Conservation (phyloP, 306 rosid genomes). For the Rosa persica region DNA sequence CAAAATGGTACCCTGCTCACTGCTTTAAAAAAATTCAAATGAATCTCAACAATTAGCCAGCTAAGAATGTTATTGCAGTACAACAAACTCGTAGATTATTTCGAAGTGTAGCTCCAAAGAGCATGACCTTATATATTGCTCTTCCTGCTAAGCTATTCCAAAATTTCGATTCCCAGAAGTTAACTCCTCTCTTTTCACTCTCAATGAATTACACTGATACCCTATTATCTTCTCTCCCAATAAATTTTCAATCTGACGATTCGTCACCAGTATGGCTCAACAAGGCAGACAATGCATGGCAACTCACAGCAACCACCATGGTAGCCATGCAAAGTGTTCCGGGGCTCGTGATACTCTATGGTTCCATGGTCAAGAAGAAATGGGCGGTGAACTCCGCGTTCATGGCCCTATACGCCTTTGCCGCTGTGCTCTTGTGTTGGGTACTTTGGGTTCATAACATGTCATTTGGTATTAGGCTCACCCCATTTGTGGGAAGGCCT, state of each 20-base stretch:
- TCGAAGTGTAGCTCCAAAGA: slow-evolving; percentile 39
- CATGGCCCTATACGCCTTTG: slow-evolving; percentile 66
- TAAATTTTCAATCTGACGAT: neutral
- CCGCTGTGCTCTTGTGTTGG: slow-evolving; percentile 64
- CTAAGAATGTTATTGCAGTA: slow-evolving; percentile 26
- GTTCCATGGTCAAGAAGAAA: slow-evolving; percentile 69
- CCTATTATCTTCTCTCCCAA: neutral
- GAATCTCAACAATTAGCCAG: slow-evolving; percentile 28
- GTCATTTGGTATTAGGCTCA: slow-evolving; percentile 43
- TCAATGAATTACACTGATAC: slow-evolving; percentile 24
- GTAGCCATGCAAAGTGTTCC: slow-evolving; percentile 69
- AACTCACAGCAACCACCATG: slow-evolving; percentile 56
- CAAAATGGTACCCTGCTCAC: neutral
- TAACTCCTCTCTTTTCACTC: neutral
- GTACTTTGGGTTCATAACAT: slow-evolving; percentile 66
- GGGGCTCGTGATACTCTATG: slow-evolving; percentile 60
- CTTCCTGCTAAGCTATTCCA: slow-evolving; percentile 19
- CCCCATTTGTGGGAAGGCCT: slow-evolving; percentile 44
- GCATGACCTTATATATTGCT: slow-evolving; percentile 24
- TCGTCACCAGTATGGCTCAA: slow-evolving; percentile 50
- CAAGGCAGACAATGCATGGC: slow-evolving; percentile 80
- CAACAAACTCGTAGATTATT: slow-evolving; percentile 26
- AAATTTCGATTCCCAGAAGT: slow-evolving; percentile 20
- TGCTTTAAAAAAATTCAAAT: neutral
- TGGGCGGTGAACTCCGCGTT: slow-evolving; percentile 75